Evolutionary conservation across 2,329 filamentous ascomycete genomes (phyloP), one percentile per base, ranked within the genome.

Genomic region (Fusarium cyanostomum): DNA sequence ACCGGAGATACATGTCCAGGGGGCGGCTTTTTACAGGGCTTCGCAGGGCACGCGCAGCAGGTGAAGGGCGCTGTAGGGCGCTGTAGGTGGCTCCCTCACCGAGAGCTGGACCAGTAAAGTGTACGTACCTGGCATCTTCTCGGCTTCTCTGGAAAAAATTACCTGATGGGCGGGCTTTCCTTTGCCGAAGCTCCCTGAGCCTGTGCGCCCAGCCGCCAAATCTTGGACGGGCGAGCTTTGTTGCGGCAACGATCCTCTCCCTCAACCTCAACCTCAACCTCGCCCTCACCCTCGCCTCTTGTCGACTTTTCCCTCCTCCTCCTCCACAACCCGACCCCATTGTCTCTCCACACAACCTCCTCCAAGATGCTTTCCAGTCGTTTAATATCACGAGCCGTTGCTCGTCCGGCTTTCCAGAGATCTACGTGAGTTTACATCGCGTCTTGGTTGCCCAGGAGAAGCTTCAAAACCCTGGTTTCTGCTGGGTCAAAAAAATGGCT

Each of bases 341-440:
- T 73, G 72, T 58, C 64, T 57, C 66, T 56, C 64, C 62, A 62
- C 60, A 66, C 60, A 61, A 67, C 54, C 65, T 62, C 66, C 65
- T 66, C 71, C 75, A 84, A 71, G 60, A 89, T 89, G 86, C 78
- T 89, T 74, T 79, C 84, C 66, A 84, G 81, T 74, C 84, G 85
- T 75, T 81, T 87, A 82, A 82, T 87, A 82, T 81, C 84, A 68
- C 82, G 85, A 76, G 79, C 81, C 70, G 79, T 81, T 73, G 81
- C 80, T 73, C 84, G 84, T 73, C 85, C 86, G 72, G 82, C 73
- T 59, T 83, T 86, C 76, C 82, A 79, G 70, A 79, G 78, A 69
- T 81, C 82, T 62, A 80, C 79, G 85, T 87, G 79, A 75, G 81
- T 78, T 56, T 52, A 44, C 58, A 48, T 43, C 51, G 37, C 39